phyloP scores from a whole-genome alignment of 164 flowering plant genomes.

The Aristolochia californica region DNA sequence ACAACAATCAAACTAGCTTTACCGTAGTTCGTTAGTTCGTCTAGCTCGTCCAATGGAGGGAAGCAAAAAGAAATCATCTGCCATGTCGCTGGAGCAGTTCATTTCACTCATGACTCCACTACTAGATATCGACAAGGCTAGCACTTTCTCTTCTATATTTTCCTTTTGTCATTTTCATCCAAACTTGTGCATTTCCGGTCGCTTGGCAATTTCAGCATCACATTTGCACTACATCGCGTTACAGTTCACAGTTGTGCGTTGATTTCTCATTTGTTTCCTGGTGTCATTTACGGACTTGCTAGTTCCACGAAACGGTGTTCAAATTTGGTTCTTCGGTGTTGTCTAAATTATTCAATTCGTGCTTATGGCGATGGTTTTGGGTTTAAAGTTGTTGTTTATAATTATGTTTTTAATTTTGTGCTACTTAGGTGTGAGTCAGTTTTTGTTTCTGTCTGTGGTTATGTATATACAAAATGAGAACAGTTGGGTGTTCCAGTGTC shows the following conservation, averaged over 20 bases:
- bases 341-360: not conserved
- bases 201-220: no score
- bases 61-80: conserved; percentile 29
- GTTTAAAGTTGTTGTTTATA: no score
- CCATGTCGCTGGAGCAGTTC: conserved; percentile 65
- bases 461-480: no score
- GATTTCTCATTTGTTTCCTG: not conserved
- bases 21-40: not conserved
- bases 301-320: not conserved
- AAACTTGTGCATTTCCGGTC: not conserved
- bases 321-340: not conserved
- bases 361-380: no score
- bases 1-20: not conserved
- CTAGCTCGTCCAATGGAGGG: conserved; percentile 30
- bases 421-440: no score
- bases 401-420: no score
- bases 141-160: not conserved
- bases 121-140: conserved; percentile 79
- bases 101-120: conserved; percentile 66
- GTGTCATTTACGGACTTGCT: not conserved
- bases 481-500: no score
- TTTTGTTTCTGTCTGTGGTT: no score
- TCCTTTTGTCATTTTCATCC: not conserved
- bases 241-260: not conserved
- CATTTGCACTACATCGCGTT: not conserved